Base-by-base conservation (phyloP, 2,329 filamentous ascomycete genomes). In the Parafenestella ontariensis region DNA sequence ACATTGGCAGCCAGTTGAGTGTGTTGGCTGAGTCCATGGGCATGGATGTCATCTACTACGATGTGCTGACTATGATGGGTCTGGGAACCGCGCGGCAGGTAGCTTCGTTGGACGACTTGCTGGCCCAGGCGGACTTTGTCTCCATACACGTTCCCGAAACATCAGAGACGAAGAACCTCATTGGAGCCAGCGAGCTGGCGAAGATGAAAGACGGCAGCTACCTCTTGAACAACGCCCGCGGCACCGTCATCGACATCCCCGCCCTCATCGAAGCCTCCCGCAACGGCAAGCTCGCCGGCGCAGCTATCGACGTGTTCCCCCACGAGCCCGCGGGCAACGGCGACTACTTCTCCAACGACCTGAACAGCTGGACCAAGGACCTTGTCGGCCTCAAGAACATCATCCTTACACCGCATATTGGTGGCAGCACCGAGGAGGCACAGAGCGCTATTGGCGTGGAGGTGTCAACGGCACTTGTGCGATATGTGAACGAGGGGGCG, bases 31-130 rank as follows among this genome's bases (percentile, higher is more conserved):
- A 99, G 78, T 88, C 94, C 21, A 96, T 99, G 92, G 95, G 95
- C 45, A 97, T 99, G 94, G 88, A 85, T 15, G 95, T 99, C 70
- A 93, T 98, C 69, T 99, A 97, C 83, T 98, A 96, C 77, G 95
- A 99, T 76, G 88, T 96, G 6, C 79, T 96, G 59, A 96, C 93
- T 65, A 83, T 98, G 65, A 99, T 99, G 95, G 90, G 90, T 40
- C 81, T 99, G 74, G 95, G 95, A 51, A 96, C 90, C 10, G 87
- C 94, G 28, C 87, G 84, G 64, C 95, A 98, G 75, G 90, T 98
- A 34, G 81, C 88, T 5, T 89, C 86, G 0, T 81, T 99, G 20
- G 85, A 94, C 28, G 86, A 83, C 18, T 86, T 99, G 34, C 85
- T 99, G 40, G 81, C 85, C 51, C 82, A 89, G 66, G 87, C 94